Conservation (phyloP, 1,139 yeast genomes). For the Saccharomycopsis phalli region DNA sequence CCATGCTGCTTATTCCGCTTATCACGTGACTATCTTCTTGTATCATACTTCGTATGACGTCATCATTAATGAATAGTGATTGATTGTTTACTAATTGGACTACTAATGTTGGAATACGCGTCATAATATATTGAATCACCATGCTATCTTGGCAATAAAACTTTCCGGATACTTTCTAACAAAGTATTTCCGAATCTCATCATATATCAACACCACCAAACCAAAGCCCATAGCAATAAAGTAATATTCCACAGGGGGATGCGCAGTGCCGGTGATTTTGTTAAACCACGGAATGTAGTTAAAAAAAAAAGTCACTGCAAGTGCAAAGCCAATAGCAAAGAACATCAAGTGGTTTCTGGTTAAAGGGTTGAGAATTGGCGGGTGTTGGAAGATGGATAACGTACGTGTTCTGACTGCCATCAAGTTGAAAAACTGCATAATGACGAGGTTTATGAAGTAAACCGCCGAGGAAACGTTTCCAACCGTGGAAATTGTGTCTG, state of each 20-base stretch:
- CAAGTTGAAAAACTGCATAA: conserved; percentile 42
- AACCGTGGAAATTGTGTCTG: conserved; percentile 25
- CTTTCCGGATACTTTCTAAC: conserved; percentile 34
- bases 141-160: conserved; percentile 34
- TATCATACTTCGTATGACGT: too few relatives aligned
- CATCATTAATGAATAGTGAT: too few relatives aligned
- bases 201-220: conserved; percentile 31
- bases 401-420: conserved; percentile 39
- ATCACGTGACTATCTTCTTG: too few relatives aligned
- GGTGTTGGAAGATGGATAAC: conserved; percentile 36
- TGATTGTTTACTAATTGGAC: too few relatives aligned
- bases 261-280: conserved; percentile 30
- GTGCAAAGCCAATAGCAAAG: conserved; percentile 32
- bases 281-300: conserved; percentile 40
- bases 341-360: conserved; percentile 28
- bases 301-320: conserved; percentile 38
- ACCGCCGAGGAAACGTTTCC: conserved; percentile 37
- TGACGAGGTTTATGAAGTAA: conserved; percentile 42
- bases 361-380: conserved; percentile 29
- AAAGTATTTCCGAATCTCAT: conserved; percentile 36
- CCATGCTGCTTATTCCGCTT: too few relatives aligned
- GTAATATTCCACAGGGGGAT: conserved; percentile 41
- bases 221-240: conserved; percentile 43
- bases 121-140: too few relatives aligned
- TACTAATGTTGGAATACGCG: too few relatives aligned